Percentiles rank a stretch among this genome's conserved stretches.
Conservation (phyloP, 2,329 filamentous ascomycete genomes). For the Cytospora piceicola region DNA sequence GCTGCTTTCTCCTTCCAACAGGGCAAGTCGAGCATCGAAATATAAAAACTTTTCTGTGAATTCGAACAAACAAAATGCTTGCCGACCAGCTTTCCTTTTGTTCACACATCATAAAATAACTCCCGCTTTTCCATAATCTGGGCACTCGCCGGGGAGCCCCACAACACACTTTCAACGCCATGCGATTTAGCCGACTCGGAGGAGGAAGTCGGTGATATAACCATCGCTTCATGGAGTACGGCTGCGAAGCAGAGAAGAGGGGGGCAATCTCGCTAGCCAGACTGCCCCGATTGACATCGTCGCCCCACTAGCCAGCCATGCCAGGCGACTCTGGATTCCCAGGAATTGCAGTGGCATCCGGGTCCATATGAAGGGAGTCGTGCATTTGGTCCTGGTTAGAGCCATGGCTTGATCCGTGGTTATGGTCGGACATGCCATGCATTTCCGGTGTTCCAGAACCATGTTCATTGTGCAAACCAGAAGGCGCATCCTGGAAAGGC, state of each 20-base stretch:
- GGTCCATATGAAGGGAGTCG: not conserved
- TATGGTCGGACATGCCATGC: not conserved
- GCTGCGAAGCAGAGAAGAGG: not conserved
- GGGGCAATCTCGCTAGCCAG: not conserved
- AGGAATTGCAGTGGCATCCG: not conserved
- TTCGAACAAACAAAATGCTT: not conserved
- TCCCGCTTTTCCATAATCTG: not conserved
- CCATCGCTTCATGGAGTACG: not conserved
- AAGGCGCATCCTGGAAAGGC: conserved; percentile 29
- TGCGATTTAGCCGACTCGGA: not conserved
- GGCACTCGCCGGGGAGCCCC: not conserved
- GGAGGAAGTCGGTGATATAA: not conserved
- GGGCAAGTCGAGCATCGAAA: not conserved
- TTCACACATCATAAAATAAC: not conserved
- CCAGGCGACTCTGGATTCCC: conserved; percentile 4
- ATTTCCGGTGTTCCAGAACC: not conserved
- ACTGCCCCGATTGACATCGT: not conserved
- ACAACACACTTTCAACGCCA: not conserved
- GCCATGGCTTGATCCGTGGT: not conserved
- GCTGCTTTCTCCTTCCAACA: not conserved
- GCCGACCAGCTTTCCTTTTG: not conserved
- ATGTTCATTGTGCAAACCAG: conserved; percentile 10
- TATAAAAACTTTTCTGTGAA: not conserved
- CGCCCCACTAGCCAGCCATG: not conserved
- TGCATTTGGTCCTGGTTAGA: conserved; percentile 2